Percentiles rank a stretch among this genome's conserved stretches.
phyloP scores from a whole-genome alignment of 2,329 filamentous ascomycete genomes.

The Clonostachys sp. region DNA sequence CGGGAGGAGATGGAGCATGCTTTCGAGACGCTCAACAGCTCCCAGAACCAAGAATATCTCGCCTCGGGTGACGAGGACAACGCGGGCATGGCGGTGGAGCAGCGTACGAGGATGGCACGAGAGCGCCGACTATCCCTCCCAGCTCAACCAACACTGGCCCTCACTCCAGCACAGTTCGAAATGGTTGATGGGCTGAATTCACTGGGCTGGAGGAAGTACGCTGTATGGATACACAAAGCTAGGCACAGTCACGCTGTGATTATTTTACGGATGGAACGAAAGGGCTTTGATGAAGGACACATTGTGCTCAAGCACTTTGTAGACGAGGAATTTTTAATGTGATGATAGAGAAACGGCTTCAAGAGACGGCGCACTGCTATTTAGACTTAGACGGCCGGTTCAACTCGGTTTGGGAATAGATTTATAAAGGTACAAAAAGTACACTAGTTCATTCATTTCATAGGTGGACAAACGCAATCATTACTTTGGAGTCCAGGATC shows the following conservation, averaged over 20 bases:
- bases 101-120: slow-evolving; percentile 31
- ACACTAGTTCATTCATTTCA: too few species aligned
- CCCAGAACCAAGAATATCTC: slow-evolving; percentile 1
- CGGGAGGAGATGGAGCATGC: slow-evolving; percentile 72
- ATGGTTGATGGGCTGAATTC: slow-evolving; percentile 76
- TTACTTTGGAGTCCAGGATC: too few species aligned
- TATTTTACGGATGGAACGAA: slow-evolving; percentile 68
- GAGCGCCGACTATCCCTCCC: slow-evolving; percentile 35
- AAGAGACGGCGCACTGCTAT: too few species aligned
- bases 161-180: slow-evolving; percentile 75
- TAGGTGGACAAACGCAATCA: too few species aligned
- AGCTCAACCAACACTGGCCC: slow-evolving; percentile 66
- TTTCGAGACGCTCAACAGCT: slow-evolving; percentile 66
- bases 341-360: too few species aligned
- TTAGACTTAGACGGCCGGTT: too few species aligned
- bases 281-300: slow-evolving; percentile 69
- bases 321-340: slow-evolving; percentile 57
- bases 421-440: too few species aligned
- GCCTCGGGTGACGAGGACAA: slow-evolving; percentile 40
- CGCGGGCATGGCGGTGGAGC: slow-evolving; percentile 25
- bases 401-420: too few species aligned
- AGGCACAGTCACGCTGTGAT: slow-evolving; percentile 88
- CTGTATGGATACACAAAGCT: slow-evolving; percentile 71
- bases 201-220: slow-evolving; percentile 61
- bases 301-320: slow-evolving; percentile 80